Percentiles rank a stretch among this genome's conserved stretches.
These are phyloP conservation scores for Tolypocladium nubicola DNA, from an alignment of 2,329 filamentous ascomycete genomes.

Conservation along the genomic window DNA sequence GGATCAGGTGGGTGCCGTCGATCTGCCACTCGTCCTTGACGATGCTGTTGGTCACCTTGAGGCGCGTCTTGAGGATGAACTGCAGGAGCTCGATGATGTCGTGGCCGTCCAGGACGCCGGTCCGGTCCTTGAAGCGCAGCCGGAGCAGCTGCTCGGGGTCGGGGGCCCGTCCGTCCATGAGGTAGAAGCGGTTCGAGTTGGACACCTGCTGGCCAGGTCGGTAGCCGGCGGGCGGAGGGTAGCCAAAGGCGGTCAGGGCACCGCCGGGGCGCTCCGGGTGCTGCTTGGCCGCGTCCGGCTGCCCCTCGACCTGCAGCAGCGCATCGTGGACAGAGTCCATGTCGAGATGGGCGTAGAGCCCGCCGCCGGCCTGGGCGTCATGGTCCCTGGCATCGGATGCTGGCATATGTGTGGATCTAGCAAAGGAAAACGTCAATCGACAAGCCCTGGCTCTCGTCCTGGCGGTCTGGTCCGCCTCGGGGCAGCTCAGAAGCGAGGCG, in stretches of 20 bases:
- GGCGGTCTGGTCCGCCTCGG: not conserved
- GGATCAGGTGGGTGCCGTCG: slow-evolving; percentile 14
- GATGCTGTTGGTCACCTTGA: slow-evolving; percentile 17
- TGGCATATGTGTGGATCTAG: slow-evolving; percentile 2
- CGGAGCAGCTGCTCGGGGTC: slow-evolving; percentile 11
- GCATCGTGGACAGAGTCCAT: slow-evolving; percentile 22
- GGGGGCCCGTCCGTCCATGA: slow-evolving; percentile 4
- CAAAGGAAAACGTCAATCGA: not conserved
- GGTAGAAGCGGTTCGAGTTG: slow-evolving; percentile 2
- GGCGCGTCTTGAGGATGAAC: slow-evolving; percentile 17
- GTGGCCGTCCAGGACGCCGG: slow-evolving; percentile 13
- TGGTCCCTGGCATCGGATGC: slow-evolving; percentile 10
- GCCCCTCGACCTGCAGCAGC: slow-evolving; percentile 19
- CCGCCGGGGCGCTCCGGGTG: not conserved
- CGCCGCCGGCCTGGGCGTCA: slow-evolving; percentile 3
- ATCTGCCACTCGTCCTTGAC: slow-evolving; percentile 19
- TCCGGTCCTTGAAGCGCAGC: slow-evolving; percentile 13
- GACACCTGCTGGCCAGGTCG: not conserved
- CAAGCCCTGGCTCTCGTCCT: not conserved
- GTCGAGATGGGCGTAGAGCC: slow-evolving; percentile 26
- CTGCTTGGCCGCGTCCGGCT: not conserved
- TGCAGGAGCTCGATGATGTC: slow-evolving; percentile 16
- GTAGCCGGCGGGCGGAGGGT: not conserved
- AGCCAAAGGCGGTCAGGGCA: not conserved
- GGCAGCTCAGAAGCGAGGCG: not conserved